Conservation (phyloP, 345 rosid species). For the Camelina neglecta region DNA sequence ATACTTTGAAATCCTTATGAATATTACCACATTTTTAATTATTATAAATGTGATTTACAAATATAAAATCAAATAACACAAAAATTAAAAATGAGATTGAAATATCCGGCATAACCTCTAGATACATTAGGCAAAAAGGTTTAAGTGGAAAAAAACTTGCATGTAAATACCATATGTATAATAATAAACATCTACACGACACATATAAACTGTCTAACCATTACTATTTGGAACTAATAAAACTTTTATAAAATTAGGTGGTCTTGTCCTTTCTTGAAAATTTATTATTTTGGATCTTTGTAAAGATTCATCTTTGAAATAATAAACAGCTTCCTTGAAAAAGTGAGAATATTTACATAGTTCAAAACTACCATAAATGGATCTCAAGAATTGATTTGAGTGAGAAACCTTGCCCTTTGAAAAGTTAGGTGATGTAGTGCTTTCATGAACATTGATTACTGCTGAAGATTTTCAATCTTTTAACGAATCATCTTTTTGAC, state of each 20-base stretch:
- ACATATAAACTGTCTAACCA: no score
- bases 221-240: no score
- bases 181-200: no score
- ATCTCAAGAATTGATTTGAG: neutral
- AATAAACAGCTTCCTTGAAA: neutral
- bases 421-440: neutral
- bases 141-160: no score
- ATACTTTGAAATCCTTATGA: no score
- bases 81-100: no score
- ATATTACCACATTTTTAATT: no score
- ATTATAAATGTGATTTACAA: no score
- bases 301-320: slow-evolving; percentile 5
- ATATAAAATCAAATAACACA: no score
- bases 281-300: neutral
- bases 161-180: no score
- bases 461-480: neutral
- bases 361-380: neutral
- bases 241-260: neutral
- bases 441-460: neutral
- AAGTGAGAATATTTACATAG: neutral
- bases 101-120: no score
- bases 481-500: neutral
- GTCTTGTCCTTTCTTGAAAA: neutral
- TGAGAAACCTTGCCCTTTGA: neutral
- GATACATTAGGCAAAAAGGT: no score